phyloP scores from a whole-genome alignment of 2,329 filamentous ascomycete species.

The Exserohilum turcica region DNA sequence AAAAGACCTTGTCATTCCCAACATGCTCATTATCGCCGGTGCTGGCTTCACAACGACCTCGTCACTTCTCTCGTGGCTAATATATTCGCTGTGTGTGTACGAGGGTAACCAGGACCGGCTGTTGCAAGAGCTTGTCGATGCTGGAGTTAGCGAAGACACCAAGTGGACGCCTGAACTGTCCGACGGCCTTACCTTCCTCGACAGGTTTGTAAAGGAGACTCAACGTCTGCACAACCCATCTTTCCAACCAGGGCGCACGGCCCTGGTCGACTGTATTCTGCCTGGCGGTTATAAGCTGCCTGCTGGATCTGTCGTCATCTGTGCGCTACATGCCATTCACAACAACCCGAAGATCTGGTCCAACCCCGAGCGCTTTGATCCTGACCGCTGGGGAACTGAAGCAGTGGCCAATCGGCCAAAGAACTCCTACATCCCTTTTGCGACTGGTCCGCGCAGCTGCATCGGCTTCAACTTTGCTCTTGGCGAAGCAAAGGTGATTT shows the following conservation, averaged over 20 bases:
- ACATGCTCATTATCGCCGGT: conserved; percentile 14
- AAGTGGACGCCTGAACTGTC: conserved; percentile 25
- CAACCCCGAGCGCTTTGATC: conserved; percentile 63
- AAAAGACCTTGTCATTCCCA: conserved; percentile 18
- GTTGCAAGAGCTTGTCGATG: conserved; percentile 28
- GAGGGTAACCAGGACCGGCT: conserved; percentile 26
- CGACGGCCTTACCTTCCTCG: conserved; percentile 25
- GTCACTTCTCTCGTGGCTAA: conserved; percentile 28
- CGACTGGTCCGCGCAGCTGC: conserved; percentile 15
- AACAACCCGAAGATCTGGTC: conserved; percentile 63
- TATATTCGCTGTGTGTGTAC: conserved; percentile 26
- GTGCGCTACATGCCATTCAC: conserved; percentile 54
- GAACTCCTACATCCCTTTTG: conserved; percentile 22
- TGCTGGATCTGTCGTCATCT: conserved; percentile 59
- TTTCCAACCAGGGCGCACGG: conserved; percentile 58
- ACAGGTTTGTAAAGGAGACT: conserved; percentile 31
- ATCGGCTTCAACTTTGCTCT: conserved; percentile 23
- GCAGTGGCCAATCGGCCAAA: conserved; percentile 43
- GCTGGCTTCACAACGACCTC: conserved; percentile 31
- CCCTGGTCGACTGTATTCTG: conserved; percentile 61
- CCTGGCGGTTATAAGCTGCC: conserved; percentile 65
- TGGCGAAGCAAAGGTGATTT: conserved; percentile 14
- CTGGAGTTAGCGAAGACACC: conserved; percentile 22
- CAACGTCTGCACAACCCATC: conserved; percentile 29
- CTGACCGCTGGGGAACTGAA: conserved; percentile 64